Base-by-base conservation (phyloP, 2,329 filamentous ascomycete genomes). In the Cytospora paraplurivora region DNA sequence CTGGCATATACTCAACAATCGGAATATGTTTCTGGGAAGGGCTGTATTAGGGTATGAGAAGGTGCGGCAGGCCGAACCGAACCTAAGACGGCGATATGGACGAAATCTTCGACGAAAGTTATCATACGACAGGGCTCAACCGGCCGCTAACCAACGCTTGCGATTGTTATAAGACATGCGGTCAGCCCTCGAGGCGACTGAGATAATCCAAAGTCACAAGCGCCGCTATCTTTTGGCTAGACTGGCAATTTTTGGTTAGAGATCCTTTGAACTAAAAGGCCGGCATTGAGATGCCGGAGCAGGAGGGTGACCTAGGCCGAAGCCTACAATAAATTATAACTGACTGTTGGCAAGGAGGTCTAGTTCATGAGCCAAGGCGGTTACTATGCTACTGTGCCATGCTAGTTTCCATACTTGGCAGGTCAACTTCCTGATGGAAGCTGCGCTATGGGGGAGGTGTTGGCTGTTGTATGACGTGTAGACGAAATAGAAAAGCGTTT, bases 341-440 rank as follows among this genome's bases (percentile, higher is more conserved):
- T 6, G 44, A 51, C 44, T 59, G 56, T 44, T 59, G 56, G 56
- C 56, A 59, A 10, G 56, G 51, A 13, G 33, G 56, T 8, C n/a
- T 59, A 35, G 44, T 59, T 15, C 8, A 59, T 12, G 56, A 59
- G 21, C 38, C 51, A 44, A 32, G 19, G 44, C 51, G 41, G 41
- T 21, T 59, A 13, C 27, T 59, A 34, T 4, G 44, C n/a, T 59
- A 13, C 27, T 59, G 27, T 4, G 44, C n/a, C 56, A 59, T 59
- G 56, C 56, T 47, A 38, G 33, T 33, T 59, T 59, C 34, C 44
- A 59, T 37, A 17, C 44, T 19, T 59, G 44, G 56, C 56, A 59
- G n/a, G 56, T 59, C 4, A 59, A 59, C 56, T 51, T 51, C 47
- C 38, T 51, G 56, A 59, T 59, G 56, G 56, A 51, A n/a, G 44